These are phyloP conservation scores for Leptodontidium sp. DNA, from an alignment of 2,329 filamentous ascomycete species.

Conservation along the genomic window DNA sequence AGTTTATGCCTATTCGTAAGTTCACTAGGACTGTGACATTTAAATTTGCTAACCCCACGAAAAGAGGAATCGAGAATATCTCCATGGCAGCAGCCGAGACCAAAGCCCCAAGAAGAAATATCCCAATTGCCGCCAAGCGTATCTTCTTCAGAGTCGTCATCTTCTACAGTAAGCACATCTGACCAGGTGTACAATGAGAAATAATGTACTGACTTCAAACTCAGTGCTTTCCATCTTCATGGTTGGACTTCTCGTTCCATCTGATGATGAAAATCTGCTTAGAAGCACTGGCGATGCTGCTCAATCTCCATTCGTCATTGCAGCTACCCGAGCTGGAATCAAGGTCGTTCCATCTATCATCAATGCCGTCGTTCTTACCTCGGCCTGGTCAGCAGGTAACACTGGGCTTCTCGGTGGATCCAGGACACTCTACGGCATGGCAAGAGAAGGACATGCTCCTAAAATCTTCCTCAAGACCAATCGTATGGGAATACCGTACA, in stretches of 20 bases:
- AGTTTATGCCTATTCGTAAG: conserved; percentile 54
- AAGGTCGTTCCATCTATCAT: conserved; percentile 75
- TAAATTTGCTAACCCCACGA: conserved; percentile 52
- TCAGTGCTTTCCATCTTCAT: conserved; percentile 50
- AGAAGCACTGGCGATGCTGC: conserved; percentile 53
- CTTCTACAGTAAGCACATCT: conserved; percentile 52
- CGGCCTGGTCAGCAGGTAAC: conserved; percentile 74
- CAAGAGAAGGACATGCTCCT: conserved; percentile 64
- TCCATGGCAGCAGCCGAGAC: conserved; percentile 65
- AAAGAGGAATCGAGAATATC: conserved; percentile 60
- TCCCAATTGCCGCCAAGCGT: conserved; percentile 59
- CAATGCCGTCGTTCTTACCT: conserved; percentile 79
- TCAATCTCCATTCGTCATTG: conserved; percentile 74
- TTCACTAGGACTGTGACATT: conserved; percentile 27
- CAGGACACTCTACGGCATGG: conserved; percentile 66
- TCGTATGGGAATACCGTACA: conserved; percentile 62
- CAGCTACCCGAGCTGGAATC: conserved; percentile 72
- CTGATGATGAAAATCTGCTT: conserved; percentile 57
- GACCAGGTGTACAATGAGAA: background rate
- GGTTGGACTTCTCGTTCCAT: conserved; percentile 64
- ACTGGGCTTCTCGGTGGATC: conserved; percentile 68
- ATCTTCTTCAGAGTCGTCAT: conserved; percentile 64
- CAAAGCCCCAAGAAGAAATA: conserved; percentile 58
- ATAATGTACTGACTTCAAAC: conserved; percentile 10
- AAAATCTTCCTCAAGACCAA: conserved; percentile 62